These are phyloP conservation scores for Parafenestella ontariensis DNA, from an alignment of 2,329 filamentous ascomycete genomes.

Conservation along the genomic window DNA sequence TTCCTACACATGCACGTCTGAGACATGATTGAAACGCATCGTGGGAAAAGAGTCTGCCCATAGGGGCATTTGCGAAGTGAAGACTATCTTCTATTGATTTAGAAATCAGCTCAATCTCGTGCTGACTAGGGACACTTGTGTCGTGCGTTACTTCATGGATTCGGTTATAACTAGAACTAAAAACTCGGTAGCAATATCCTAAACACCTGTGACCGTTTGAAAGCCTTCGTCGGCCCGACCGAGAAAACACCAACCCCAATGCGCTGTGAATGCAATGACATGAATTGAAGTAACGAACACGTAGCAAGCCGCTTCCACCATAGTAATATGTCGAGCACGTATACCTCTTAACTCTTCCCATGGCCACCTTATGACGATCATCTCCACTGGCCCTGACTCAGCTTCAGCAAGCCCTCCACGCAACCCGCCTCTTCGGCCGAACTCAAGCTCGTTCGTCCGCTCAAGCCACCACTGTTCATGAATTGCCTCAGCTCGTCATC, in stretches of 20 bases:
- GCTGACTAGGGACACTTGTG: no score
- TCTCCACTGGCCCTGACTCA: conserved; percentile 91
- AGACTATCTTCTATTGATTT: no score
- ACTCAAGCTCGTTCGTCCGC: conserved; percentile 62
- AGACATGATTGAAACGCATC: no score
- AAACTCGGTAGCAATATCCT: not conserved
- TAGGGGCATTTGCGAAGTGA: no score
- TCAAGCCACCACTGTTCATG: conserved; percentile 68
- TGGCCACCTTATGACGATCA: conserved; percentile 21
- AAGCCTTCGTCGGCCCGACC: not conserved
- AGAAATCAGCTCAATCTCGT: no score
- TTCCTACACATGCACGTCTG: no score
- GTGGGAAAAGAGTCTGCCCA: no score
- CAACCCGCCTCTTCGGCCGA: conserved; percentile 77
- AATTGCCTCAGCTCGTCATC: conserved; percentile 75
- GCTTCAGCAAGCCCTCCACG: conserved; percentile 83
- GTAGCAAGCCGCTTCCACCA: not conserved
- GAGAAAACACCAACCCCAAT: not conserved
- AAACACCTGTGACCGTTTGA: not conserved
- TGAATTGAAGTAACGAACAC: not conserved
- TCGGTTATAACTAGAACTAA: not conserved
- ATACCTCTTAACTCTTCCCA: not conserved
- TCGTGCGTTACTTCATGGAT: no score
- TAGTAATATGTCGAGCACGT: not conserved
- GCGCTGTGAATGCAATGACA: conserved; percentile 6